Base-by-base conservation (phyloP, 2,329 filamentous ascomycete species). In the Juglanconis juglandina region DNA sequence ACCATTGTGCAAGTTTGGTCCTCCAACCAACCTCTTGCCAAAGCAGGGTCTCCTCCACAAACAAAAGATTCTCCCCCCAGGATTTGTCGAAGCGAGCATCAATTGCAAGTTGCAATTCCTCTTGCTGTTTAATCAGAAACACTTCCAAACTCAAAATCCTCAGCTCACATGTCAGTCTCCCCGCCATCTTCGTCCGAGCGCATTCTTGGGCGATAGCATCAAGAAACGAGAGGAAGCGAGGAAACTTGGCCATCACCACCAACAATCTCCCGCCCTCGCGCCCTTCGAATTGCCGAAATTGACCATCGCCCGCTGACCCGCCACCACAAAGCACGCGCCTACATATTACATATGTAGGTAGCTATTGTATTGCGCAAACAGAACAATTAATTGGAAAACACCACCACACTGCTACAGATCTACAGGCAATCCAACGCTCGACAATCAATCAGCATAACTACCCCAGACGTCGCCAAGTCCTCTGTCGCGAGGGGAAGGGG, bases 401-500 rank as follows among this genome's bases (percentile, higher is more conserved):
- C 24, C 24, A 24, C 24, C 24, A 24, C 24, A 24, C 24, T 24
- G 24, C 24, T 24, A 24, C 24, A 24, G 24, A 24, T 24, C 24
- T 24, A 24, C 24, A 11, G 39, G n/a, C 10, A 42, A 10, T 42
- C 39, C 39, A 42, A 1, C 6, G 7, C n/a, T 42, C 39, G 5
- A 17, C 14, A 9, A 5, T n/a, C 17, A n/a, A 47, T 17, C 8
- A 17, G 44, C 7, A 47, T 24, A n/a, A 32, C 9, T 24, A 48
- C 46, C 41, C 11, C 42, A 24, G 8, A 44, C 30, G 32, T 11
- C 30, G 34, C 53, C 49, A 13, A 39, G 42, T 55, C 53, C 46
- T 49, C 58, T 54, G 46, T 49, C 37, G 53, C 55, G 55, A 42
- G 55, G 48, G 34, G 4, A 54, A 56, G 50, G 52, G 33, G 47